Evolutionary conservation across 768 basidiomycete genomes (phyloP).

Genomic region (Fomitopsis serialis): DNA sequence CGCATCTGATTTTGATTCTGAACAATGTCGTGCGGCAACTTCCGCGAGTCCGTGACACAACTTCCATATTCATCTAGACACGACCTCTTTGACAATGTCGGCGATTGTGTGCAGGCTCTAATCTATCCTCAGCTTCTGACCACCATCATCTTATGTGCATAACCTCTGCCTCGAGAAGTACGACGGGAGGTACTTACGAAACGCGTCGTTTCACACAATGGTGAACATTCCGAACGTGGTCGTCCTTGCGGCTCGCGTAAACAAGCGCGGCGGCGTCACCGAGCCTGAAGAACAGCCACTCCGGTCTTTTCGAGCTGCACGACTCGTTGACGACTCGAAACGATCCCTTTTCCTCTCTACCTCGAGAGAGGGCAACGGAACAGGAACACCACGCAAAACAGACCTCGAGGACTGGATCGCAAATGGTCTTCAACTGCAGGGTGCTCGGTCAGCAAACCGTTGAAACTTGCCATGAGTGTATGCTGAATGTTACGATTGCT

Average conservation of each 20-base stretch:
- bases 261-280: neutral
- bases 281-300: slow-evolving; percentile 1
- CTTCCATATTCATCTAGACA: too few relatives aligned
- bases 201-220: neutral
- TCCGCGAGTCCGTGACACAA: too few relatives aligned
- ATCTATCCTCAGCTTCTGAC: too few relatives aligned
- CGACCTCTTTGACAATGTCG: too few relatives aligned
- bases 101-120: too few relatives aligned
- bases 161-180: too few relatives aligned
- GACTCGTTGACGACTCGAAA: slow-evolving; percentile 10
- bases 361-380: neutral
- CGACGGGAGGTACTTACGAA: too few relatives aligned
- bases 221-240: neutral
- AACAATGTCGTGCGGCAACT: too few relatives aligned
- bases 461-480: neutral
- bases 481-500: neutral
- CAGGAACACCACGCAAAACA: neutral
- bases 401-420: slow-evolving; percentile 2
- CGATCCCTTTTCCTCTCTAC: slow-evolving; percentile 12
- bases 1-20: too few relatives aligned
- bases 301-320: slow-evolving; percentile 11
- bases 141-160: too few relatives aligned
- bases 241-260: neutral
- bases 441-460: slow-evolving; percentile 2
- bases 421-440: slow-evolving; percentile 5